Evolutionary conservation across 805 yeast species (phyloP).

Genomic region (Cyberlindnera sargentensis): DNA sequence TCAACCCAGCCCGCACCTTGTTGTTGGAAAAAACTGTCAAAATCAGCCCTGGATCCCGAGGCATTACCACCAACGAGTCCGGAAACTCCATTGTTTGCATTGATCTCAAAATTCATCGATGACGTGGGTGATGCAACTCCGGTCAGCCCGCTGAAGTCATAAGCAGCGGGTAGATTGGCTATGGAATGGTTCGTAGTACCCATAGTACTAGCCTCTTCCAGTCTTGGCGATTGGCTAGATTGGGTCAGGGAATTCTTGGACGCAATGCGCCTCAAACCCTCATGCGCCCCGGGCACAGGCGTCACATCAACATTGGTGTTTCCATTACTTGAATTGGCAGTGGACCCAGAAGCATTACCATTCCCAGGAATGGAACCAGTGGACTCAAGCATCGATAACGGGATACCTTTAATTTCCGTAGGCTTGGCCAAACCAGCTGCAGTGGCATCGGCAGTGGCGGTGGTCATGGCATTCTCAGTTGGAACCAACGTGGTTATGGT

Average conservation of each 20-base stretch:
- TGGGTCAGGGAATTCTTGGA: constrained; percentile 11
- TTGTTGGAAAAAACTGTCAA: constrained; percentile 66
- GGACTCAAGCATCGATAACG: constrained; percentile 66
- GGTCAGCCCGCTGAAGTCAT: constrained; percentile 12
- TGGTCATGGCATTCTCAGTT: constrained; percentile 65
- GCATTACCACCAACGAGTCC: neutral
- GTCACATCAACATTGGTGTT: neutral
- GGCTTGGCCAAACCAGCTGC: constrained; percentile 51
- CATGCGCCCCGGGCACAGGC: neutral
- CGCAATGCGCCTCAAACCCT: constrained; percentile 15
- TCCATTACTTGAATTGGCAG: neutral
- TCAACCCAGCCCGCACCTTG: constrained; percentile 79
- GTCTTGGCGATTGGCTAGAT: constrained; percentile 5
- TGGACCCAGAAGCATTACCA: neutral
- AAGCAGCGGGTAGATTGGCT: constrained; percentile 2
- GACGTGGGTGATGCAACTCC: constrained; percentile 11
- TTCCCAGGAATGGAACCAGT: constrained; percentile 53
- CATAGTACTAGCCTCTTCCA: neutral
- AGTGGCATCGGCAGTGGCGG: constrained; percentile 49
- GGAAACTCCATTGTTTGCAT: neutral
- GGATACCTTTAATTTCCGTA: constrained; percentile 61
- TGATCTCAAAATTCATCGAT: constrained; percentile 3
- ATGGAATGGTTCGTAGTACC: constrained; percentile 7
- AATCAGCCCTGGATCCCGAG: constrained; percentile 16
- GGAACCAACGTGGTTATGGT: constrained; percentile 86